Conservation (phyloP, 805 yeast species). For the Yarrowia sp. region DNA sequence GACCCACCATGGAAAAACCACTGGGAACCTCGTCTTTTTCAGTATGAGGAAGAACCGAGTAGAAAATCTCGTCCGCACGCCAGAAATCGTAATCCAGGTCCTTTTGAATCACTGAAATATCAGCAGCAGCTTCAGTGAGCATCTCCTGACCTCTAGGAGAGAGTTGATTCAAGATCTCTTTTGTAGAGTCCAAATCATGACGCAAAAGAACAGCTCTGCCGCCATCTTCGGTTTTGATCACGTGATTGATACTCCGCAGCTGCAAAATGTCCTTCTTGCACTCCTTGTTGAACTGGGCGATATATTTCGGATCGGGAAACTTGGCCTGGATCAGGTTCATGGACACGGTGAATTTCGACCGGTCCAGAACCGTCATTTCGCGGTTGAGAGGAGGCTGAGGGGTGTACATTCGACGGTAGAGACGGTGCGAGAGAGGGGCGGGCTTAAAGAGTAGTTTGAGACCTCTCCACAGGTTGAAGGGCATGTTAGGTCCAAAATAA, state of each 20-base stretch:
- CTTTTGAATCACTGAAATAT: conserved; percentile 53
- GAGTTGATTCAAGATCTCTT: conserved; percentile 43
- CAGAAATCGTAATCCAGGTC: conserved; percentile 72
- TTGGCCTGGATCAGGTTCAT: conserved; percentile 64
- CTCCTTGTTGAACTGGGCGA: conserved; percentile 60
- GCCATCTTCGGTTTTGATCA: conserved; percentile 46
- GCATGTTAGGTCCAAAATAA: background rate
- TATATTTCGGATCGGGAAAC: conserved; percentile 61
- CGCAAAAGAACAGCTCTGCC: conserved; percentile 59
- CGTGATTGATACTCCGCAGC: conserved; percentile 68
- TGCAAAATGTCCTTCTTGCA: conserved; percentile 62
- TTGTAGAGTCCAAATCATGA: conserved; percentile 45
- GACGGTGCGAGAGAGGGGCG: background rate
- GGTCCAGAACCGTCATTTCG: conserved; percentile 64
- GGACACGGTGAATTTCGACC: conserved; percentile 56
- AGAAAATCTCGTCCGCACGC: conserved; percentile 84
- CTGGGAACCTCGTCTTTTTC: conserved; percentile 73
- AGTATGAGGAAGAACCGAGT: conserved; percentile 71
- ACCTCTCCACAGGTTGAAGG: background rate
- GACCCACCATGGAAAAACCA: conserved; percentile 92
- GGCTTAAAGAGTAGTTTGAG: background rate
- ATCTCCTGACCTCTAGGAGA: conserved; percentile 43
- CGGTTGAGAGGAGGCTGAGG: conserved; percentile 64
- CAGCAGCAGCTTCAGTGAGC: conserved; percentile 49
- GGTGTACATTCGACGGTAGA: conserved; percentile 19